Conservation (phyloP, 306 rosid genomes). For the Begonia loranthoides region DNA sequence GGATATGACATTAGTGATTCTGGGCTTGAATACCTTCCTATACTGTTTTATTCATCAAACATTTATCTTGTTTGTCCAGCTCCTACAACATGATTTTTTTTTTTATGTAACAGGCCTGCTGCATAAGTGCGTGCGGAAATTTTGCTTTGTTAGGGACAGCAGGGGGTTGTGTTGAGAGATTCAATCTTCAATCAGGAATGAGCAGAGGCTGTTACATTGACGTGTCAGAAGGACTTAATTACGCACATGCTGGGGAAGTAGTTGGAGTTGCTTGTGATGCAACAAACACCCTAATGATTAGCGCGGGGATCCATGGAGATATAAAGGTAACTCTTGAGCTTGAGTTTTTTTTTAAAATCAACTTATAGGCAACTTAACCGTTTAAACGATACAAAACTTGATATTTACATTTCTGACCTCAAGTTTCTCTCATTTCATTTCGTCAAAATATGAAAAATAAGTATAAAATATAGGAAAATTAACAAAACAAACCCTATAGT, state of each 20-base stretch:
- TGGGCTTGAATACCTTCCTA: too few species aligned
- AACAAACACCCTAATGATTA: constrained; percentile 76
- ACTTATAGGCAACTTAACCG: too few species aligned
- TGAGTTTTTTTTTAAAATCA: too few species aligned
- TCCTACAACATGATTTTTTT: constrained; percentile 2
- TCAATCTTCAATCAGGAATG: constrained; percentile 92
- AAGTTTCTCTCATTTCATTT: too few species aligned
- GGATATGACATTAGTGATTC: not conserved
- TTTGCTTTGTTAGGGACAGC: constrained; percentile 82
- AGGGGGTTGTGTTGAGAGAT: constrained; percentile 95
- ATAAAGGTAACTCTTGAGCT: constrained; percentile 87
- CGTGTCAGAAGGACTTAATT: constrained; percentile 30
- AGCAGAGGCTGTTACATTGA: constrained; percentile 71
- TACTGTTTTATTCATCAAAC: too few species aligned
- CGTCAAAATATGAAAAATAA: too few species aligned
- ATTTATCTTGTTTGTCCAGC: too few species aligned
- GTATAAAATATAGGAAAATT: too few species aligned
- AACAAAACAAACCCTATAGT: too few species aligned
- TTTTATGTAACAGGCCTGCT: constrained; percentile 56
- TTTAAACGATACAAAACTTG: too few species aligned
- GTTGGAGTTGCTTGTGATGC: constrained; percentile 95
- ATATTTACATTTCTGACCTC: too few species aligned
- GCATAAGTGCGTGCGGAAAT: constrained; percentile 93
- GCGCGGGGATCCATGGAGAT: constrained; percentile 86
- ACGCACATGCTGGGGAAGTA: constrained; percentile 84